Evolutionary conservation across 345 rosid species (phyloP).

Genomic region (Pistacia atlantica): DNA sequence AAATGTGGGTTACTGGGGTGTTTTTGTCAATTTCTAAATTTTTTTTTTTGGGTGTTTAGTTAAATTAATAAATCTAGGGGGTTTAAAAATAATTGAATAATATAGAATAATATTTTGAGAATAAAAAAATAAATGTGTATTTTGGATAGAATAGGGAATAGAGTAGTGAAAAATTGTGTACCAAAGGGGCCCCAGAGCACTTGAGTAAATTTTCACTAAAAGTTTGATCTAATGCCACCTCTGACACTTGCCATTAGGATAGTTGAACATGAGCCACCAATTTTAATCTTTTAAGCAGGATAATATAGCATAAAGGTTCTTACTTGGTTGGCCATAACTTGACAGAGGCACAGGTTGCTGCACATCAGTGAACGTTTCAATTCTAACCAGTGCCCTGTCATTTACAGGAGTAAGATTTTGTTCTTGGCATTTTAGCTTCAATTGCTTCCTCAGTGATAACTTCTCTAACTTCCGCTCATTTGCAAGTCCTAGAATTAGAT

Average conservation of each 20-base stretch:
- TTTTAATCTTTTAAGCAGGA: neutral
- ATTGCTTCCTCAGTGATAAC: constrained; percentile 83
- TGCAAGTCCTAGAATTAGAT: constrained; percentile 53
- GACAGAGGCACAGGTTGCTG: constrained; percentile 47
- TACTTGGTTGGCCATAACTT: constrained; percentile 52
- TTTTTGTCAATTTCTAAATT: too few species aligned
- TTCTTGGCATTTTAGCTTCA: constrained; percentile 90
- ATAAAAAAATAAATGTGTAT: too few species aligned
- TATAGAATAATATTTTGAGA: too few species aligned
- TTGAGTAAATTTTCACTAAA: neutral
- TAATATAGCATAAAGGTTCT: constrained; percentile 20
- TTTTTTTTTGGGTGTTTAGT: too few species aligned
- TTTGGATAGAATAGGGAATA: too few species aligned
- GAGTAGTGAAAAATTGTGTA: too few species aligned
- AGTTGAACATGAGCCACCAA: neutral
- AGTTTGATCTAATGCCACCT: neutral
- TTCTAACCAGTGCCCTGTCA: constrained; percentile 54
- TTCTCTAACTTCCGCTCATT: constrained; percentile 65
- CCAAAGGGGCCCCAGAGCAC: too few species aligned
- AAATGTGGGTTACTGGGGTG: too few species aligned
- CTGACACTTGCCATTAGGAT: neutral
- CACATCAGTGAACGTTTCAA: constrained; percentile 47
- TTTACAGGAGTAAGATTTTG: constrained; percentile 52
- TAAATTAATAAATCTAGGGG: too few species aligned
- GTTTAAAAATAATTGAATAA: too few species aligned